These are phyloP conservation scores for Candolleomyces efflorescens DNA, from an alignment of 768 basidiomycete species.

Conservation along the genomic window DNA sequence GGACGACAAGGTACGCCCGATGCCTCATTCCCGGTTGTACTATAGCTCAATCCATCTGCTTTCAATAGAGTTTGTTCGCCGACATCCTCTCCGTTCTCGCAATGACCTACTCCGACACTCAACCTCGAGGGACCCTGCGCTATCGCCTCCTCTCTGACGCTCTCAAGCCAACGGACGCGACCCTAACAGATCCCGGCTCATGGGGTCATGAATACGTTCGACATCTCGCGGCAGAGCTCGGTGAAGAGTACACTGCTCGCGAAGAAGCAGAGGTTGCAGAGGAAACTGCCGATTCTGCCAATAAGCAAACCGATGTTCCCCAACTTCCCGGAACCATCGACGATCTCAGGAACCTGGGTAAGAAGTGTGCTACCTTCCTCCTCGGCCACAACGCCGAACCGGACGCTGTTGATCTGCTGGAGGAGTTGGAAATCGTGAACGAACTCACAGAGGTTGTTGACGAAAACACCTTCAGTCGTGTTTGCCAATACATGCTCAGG, in stretches of 20 bases:
- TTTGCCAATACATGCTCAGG: conserved; percentile 96
- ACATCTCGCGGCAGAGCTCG: conserved; percentile 93
- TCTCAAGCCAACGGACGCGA: conserved; percentile 57
- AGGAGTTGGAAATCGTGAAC: conserved; percentile 88
- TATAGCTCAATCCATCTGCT: not conserved
- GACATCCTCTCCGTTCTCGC: conserved; percentile 97
- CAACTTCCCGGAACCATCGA: conserved; percentile 59
- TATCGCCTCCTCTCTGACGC: conserved; percentile 85
- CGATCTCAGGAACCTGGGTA: conserved; percentile 70
- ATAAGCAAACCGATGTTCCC: conserved; percentile 7
- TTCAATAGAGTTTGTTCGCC: conserved; percentile 78
- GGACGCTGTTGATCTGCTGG: conserved; percentile 92
- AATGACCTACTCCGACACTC: conserved; percentile 99
- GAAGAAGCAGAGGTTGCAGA: conserved; percentile 38
- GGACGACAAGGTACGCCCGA: conserved; percentile 60
- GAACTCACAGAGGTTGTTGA: conserved; percentile 78
- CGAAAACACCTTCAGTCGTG: conserved; percentile 80
- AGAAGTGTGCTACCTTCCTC: conserved; percentile 86
- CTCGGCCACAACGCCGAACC: conserved; percentile 95
- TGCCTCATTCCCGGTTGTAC: not conserved
- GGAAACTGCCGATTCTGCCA: not conserved
- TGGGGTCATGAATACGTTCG: conserved; percentile 99
- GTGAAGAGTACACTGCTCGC: conserved; percentile 83
- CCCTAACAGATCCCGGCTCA: conserved; percentile 82
- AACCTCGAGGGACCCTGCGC: conserved; percentile 91